Conservation (phyloP, 352 stramenopile genomes). For the Globisporangium nunn region DNA sequence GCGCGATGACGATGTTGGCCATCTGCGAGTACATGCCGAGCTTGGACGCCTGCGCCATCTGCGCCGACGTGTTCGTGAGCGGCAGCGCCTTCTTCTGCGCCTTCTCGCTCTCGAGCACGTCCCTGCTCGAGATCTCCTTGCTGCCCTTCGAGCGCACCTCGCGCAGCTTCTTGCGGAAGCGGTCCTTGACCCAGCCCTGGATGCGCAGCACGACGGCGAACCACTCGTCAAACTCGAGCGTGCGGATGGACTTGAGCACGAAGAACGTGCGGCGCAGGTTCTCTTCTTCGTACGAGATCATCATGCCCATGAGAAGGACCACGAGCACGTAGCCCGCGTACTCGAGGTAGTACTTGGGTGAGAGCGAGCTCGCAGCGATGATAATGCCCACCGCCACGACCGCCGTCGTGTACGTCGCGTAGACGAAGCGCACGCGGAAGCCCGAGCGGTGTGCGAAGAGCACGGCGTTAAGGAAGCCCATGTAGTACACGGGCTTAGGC, state of each 20-base stretch:
- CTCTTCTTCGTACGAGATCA: constrained; percentile 83
- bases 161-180: constrained; percentile 46
- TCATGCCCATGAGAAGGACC: constrained; percentile 74
- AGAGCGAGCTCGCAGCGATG: constrained; percentile 46
- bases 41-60: constrained; percentile 67
- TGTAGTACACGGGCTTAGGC: constrained; percentile 75
- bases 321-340: constrained; percentile 63
- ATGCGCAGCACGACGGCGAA: constrained; percentile 68
- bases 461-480: constrained; percentile 78
- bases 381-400: constrained; percentile 56
- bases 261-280: constrained; percentile 71
- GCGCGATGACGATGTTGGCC: constrained; percentile 70
- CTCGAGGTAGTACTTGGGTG: constrained; percentile 53
- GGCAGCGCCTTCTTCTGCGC: constrained; percentile 15
- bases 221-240: constrained; percentile 78
- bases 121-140: constrained; percentile 25
- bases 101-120: constrained; percentile 5
- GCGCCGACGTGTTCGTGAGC: constrained; percentile 63
- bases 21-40: constrained; percentile 78
- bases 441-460: constrained; percentile 71
- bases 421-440: constrained; percentile 76
- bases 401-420: constrained; percentile 68
- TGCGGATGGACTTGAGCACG: constrained; percentile 75
- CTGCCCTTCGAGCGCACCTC: constrained; percentile 47
- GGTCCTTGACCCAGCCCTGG: constrained; percentile 65